Conservation (phyloP, 208 protist species). For the Wallacemonas sp. region DNA sequence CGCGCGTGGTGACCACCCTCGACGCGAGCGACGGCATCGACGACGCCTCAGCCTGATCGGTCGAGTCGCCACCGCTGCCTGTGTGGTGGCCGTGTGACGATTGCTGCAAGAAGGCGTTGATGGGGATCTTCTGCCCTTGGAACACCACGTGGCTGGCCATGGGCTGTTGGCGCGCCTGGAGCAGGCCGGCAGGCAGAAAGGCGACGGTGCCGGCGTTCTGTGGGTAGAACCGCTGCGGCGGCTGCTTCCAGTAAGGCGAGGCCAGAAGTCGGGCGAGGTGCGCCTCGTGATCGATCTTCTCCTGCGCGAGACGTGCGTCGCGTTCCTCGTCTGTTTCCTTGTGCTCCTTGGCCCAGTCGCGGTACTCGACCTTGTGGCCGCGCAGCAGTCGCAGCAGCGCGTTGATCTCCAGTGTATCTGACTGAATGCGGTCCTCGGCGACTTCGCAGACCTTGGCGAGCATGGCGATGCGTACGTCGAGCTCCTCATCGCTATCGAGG, state of each 20-base stretch:
- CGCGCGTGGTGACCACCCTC: constrained; percentile 3
- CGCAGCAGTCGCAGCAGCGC: constrained; percentile 38
- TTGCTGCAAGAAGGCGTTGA: constrained; percentile 20
- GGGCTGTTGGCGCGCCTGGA: neutral
- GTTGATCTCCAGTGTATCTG: constrained; percentile 30
- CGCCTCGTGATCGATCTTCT: constrained; percentile 17
- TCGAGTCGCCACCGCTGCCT: neutral
- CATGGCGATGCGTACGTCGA: constrained; percentile 13
- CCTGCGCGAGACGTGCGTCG: constrained; percentile 3
- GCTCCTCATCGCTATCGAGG: constrained; percentile 13
- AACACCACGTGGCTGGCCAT: constrained; percentile 36
- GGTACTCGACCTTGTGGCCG: constrained; percentile 3
- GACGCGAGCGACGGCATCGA: neutral
- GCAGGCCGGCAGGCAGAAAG: constrained; percentile 9
- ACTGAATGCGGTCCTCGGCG: constrained; percentile 26
- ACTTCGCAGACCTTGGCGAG: constrained; percentile 15
- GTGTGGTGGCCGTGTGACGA: neutral
- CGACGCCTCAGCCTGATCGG: neutral
- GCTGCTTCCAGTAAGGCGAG: constrained; percentile 15
- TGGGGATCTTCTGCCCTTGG: constrained; percentile 39
- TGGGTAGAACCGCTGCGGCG: constrained; percentile 3
- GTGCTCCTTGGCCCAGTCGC: constrained; percentile 8
- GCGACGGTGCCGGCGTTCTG: neutral
- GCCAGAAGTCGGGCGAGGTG: neutral
- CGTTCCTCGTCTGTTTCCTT: constrained; percentile 17